Percentiles rank a stretch among this genome's conserved stretches.
Conservation (phyloP, 345 rosid genomes). For the Lepidium aucheri region DNA sequence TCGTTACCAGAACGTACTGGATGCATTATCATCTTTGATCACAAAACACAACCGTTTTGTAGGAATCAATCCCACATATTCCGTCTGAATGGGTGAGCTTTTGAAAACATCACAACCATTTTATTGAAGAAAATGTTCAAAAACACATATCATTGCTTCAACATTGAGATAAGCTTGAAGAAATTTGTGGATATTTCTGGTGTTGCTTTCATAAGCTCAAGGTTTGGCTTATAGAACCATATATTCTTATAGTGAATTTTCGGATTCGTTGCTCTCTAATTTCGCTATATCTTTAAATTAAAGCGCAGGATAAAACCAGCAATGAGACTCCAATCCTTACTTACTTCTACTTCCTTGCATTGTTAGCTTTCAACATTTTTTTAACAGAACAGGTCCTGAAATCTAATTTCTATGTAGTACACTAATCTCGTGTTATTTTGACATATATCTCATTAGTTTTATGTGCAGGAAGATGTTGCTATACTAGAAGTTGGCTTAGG, state of each 20-base stretch:
- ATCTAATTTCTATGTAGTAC: not conserved
- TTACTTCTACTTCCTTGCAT: constrained; percentile 77
- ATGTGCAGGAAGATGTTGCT: constrained; percentile 65
- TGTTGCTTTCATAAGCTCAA: constrained; percentile 82
- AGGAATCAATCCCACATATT: constrained; percentile 54
- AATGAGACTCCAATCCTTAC: constrained; percentile 93
- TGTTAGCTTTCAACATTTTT: constrained; percentile 93
- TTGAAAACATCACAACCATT: not conserved
- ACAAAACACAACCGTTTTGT: constrained; percentile 66
- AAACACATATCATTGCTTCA: constrained; percentile 26
- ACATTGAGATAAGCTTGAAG: constrained; percentile 69
- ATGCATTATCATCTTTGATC: constrained; percentile 75
- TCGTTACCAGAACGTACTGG: constrained; percentile 61
- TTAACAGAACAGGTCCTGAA: constrained; percentile 62
- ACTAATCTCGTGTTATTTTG: not conserved
- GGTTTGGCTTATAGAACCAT: constrained; percentile 31
- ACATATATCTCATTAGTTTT: not conserved
- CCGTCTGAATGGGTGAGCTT: constrained; percentile 70
- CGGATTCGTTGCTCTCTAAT: not conserved
- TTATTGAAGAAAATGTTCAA: not conserved
- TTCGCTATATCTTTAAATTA: not conserved
- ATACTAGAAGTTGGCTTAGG: constrained; percentile 95
- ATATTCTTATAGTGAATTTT: not conserved
- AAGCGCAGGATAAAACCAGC: constrained; percentile 54
- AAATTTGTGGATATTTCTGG: constrained; percentile 94